Evolutionary conservation across 495 filamentous ascomycete genomes (phyloP), one percentile per base, ranked within the genome.

Genomic region (Talaromyces wortmannii): DNA sequence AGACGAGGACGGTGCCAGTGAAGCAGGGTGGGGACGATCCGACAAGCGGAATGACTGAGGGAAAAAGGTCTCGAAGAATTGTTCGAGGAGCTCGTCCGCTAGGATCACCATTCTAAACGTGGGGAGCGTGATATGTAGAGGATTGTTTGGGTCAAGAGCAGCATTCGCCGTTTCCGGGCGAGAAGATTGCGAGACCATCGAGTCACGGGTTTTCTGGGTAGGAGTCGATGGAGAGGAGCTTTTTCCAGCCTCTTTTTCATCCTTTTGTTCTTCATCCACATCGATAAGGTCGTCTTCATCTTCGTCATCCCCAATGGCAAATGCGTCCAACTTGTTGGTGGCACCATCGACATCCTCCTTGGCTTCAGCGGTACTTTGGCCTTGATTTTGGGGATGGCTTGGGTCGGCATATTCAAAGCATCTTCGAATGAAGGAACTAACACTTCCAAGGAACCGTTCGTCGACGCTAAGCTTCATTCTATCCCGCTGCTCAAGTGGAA

Each of bases 381-480:
- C 71, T 55, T 82, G 77, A 51, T 83, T 80, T 32, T 76, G 79
- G 0, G 84, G 81, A 56, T 89, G 86, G 63, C 95, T 92, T 7
- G 94, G 95, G 66, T 98, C 94, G 15, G 94, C 94, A 64, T 98
- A 98, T 72, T 98, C 95, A 57, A 98, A 97, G 69, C 94, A 98
- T 42, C 94, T 82, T 51, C 91, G 79, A 52, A 97, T 97, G 68
- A 98, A 98, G 3, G 90, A 90, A 61, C 90, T 95, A 54, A 97
- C 89, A 60, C 92, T 95, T 42, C 85, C 85, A 13, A 98, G 75
- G 62, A 97, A 96, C 47, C 84, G 79, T 62, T 97, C 94, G 58
- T 91, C 87, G 6, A 72, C 69, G 46, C 70, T 83, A 30, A 78
- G 65, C 42, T 66, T 69, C 40, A 66, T 67, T 17, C 66, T 57